Evolutionary conservation across 768 basidiomycete genomes (phyloP).

Genomic region (Boletus speciosus): DNA sequence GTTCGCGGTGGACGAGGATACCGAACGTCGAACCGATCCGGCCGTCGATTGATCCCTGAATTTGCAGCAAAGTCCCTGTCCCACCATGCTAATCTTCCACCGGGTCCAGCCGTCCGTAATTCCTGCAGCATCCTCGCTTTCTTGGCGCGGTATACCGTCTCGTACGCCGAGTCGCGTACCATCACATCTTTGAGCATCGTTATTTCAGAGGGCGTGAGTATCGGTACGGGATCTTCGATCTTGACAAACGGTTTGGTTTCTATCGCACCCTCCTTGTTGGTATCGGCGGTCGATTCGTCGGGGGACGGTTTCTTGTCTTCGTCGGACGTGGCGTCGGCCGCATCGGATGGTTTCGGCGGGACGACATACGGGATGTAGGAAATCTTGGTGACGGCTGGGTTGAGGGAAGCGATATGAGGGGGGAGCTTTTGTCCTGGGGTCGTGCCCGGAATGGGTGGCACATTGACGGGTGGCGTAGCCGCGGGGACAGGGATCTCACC

Average conservation of each 20-base stretch:
- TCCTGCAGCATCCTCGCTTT: slow-evolving; percentile 52
- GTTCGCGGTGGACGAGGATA: slow-evolving; percentile 49
- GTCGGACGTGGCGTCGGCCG: slow-evolving; percentile 15
- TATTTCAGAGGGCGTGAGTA: slow-evolving; percentile 34
- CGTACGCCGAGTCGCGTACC: slow-evolving; percentile 43
- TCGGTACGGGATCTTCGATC: slow-evolving; percentile 22
- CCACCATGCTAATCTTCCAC: slow-evolving; percentile 54
- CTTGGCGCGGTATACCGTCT: slow-evolving; percentile 46
- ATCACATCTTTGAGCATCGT: slow-evolving; percentile 34
- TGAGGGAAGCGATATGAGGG: slow-evolving; percentile 31
- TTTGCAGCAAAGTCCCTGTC: slow-evolving; percentile 49
- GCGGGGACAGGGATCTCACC: slow-evolving; percentile 17
- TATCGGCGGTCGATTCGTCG: slow-evolving; percentile 6
- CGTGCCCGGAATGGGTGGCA: slow-evolving; percentile 24
- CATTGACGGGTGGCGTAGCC: slow-evolving; percentile 13
- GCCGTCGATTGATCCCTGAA: slow-evolving; percentile 28
- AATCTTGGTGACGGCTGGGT: slow-evolving; percentile 31
- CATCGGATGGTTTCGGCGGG: slow-evolving; percentile 17
- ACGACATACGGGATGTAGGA: slow-evolving; percentile 26
- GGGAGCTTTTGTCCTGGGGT: slow-evolving; percentile 31
- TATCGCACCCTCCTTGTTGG: slow-evolving; percentile 18
- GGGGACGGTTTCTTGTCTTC: slow-evolving; percentile 24
- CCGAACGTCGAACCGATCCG: slow-evolving; percentile 48
- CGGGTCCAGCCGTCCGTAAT: slow-evolving; percentile 40
- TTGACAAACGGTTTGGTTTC: slow-evolving; percentile 15